Base-by-base conservation (phyloP, 2,329 filamentous ascomycete species). In the Cordyceps cateniannulata region DNA sequence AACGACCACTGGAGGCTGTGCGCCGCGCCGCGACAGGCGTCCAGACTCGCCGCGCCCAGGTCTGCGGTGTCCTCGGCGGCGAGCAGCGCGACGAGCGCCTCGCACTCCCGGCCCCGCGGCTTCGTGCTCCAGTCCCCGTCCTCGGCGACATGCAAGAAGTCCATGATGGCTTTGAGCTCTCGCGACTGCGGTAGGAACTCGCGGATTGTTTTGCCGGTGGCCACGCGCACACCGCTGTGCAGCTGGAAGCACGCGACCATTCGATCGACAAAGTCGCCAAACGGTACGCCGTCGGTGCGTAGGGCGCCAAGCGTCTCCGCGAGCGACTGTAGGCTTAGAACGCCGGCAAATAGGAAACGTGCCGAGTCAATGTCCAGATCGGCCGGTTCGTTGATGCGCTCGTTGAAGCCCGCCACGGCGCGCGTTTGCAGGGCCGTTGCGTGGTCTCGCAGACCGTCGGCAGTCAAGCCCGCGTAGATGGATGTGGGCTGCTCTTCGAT, bases 221-320 rank as follows among this genome's bases (percentile, higher is more conserved):
- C 70, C 45, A 70, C 67, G 18, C 72, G 72, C 18, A 80, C 72
- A 25, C 79, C 78, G 5, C 74, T 73, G 63, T 79, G 76, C 16
- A 81, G 69, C 49, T 69, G 68, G 18, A 77, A 65, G 54, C 76
- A 77, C n/a, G 73, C 70, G 20, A 75, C 66, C 59, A 78, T 78
- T 12, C 73, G 69, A 42, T 73, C 72, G 12, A 80, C 69, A 44
- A 78, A 76, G 42, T 65, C 62, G 38, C 74, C 69, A 42, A 81
- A 77, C 47, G 38, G 12, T 14, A 16, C 14, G 18, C 38, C 18
- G 12, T 44, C 38, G 3, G 62, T 66, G 18, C 70, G 71, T 45
- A 77, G 71, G 57, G 75, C 67, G n/a, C 40, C 9, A 7, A 60
- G 51, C 16, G 59, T 61, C 35, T 61, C 59, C n/a, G 59, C 59